These are phyloP conservation scores for Vitis riparia DNA, from an alignment of 164 flowering plant genomes.

Conservation along the genomic window DNA sequence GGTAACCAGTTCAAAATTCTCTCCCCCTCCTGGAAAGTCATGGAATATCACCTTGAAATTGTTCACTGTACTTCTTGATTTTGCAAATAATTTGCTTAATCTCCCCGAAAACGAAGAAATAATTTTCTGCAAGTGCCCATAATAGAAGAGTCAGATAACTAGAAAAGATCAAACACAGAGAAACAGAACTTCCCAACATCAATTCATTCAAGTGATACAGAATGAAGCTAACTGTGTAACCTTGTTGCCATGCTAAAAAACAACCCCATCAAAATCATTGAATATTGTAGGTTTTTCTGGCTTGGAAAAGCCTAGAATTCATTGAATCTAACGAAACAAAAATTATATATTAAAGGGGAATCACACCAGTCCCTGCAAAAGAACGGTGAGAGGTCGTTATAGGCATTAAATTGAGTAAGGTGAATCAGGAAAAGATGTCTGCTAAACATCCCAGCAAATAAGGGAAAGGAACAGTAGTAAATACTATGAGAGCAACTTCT, in stretches of 20 bases:
- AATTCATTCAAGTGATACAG: background rate
- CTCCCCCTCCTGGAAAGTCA: conserved; percentile 70
- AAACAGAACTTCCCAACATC: background rate
- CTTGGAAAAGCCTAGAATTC: conserved; percentile 14
- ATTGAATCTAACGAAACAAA: conserved; percentile 12
- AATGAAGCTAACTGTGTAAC: background rate
- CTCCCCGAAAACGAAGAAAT: conserved; percentile 44
- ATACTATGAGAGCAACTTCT: conserved; percentile 25
- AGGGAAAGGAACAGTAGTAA: conserved; percentile 26
- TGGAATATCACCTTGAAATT: conserved; percentile 53
- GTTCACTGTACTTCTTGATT: conserved; percentile 18
- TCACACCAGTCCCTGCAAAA: conserved; percentile 15
- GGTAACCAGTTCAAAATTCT: conserved; percentile 55
- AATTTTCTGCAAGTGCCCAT: conserved; percentile 37
- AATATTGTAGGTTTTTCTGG: background rate
- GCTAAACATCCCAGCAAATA: conserved; percentile 18
- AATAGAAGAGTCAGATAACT: conserved; percentile 1
- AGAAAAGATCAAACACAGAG: background rate
- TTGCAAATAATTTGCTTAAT: conserved; percentile 41
- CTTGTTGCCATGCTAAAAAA: background rate
- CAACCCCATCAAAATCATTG: conserved; percentile 2
- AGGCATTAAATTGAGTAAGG: conserved; percentile 36
- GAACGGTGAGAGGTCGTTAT: conserved; percentile 38
- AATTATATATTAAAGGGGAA: conserved; percentile 8
- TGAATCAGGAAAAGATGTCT: conserved; percentile 19